phyloP scores from a whole-genome alignment of 2,329 filamentous ascomycete species.

The Botrytis deweyae region DNA sequence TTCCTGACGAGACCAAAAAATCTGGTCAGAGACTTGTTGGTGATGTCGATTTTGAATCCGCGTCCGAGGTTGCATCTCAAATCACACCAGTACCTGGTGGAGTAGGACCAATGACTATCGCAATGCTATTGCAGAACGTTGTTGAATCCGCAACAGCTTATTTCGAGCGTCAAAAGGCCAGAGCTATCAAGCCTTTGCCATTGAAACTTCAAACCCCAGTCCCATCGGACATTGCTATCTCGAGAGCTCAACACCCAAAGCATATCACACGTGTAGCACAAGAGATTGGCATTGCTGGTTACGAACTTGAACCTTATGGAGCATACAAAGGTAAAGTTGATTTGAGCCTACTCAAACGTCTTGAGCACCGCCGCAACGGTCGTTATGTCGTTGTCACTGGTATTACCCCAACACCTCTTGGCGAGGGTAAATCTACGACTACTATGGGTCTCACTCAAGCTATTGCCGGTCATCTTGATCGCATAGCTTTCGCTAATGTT shows the following conservation, averaged over 20 bases:
- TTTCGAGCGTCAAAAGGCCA: constrained; percentile 78
- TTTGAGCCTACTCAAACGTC: constrained; percentile 74
- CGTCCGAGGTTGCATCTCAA: constrained; percentile 79
- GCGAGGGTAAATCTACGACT: constrained; percentile 97
- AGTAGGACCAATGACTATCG: constrained; percentile 98
- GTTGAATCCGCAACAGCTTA: constrained; percentile 80
- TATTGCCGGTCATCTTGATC: constrained; percentile 81
- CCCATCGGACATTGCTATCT: constrained; percentile 94
- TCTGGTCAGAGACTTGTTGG: constrained; percentile 89
- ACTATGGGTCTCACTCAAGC: constrained; percentile 95
- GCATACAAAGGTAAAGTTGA: constrained; percentile 96
- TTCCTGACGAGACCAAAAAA: constrained; percentile 85
- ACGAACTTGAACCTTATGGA: constrained; percentile 92
- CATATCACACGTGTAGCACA: constrained; percentile 79
- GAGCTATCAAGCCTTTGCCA: constrained; percentile 78
- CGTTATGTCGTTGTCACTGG: constrained; percentile 91
- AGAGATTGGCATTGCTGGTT: constrained; percentile 82
- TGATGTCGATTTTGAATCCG: constrained; percentile 89
- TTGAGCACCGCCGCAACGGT: constrained; percentile 84
- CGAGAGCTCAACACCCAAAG: constrained; percentile 87
- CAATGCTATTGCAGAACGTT: constrained; percentile 96
- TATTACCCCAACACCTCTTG: constrained; percentile 93
- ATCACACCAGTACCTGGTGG: constrained; percentile 97
- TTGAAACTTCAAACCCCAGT: constrained; percentile 77
- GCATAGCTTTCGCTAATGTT: constrained; percentile 92